Evolutionary conservation across 2,329 filamentous ascomycete genomes (phyloP), one percentile per base, ranked within the genome.

Genomic region (Erysiphe pisi): DNA sequence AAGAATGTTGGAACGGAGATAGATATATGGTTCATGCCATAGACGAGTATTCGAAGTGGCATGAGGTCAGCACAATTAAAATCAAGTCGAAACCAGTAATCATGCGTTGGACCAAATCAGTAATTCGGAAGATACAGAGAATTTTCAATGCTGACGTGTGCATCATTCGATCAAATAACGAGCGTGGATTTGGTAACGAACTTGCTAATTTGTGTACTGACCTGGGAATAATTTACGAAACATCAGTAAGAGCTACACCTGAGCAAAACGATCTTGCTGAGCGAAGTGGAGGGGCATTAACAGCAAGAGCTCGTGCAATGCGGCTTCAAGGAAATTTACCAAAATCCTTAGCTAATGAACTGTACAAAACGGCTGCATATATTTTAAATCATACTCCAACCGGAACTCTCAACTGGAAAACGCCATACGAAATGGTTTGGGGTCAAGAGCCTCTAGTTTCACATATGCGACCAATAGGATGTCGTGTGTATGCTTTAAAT

Each of bases 231-330:
- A 71, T 25, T 25, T 47, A 43, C 25, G 68, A 71, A 36, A 18
- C 36, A 43, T 40, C 68, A 43, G 68, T 25, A 1, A 71, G 4
- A 22, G 31, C 31, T 18, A 71, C 68, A 20, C 68, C 28, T 71
- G 68, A 71, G 20, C 68, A 71, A 25, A 71, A 71, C 40, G 68
- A 36, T 45, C 40, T 47, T 45, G 68, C 68, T 47, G 68, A 71
- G 43, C 68, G 36, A 1, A 11, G 16, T n/a, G 68, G 14, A 43
- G 68, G 28, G 22, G 6, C 6, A n/a, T 11, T 71, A 7, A 71
- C 40, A 36, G 20, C 20, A 4, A 71, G 20, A 71, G 31, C 68
- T 43, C 8, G 68, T 14, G 68, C 40, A 16, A 71, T 71, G 68
- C 9, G 52, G 52, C 9, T 56, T 20, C 52, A 56, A 8, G 52